phyloP scores from a whole-genome alignment of 805 yeast genomes.

The Saturnispora dispora region DNA sequence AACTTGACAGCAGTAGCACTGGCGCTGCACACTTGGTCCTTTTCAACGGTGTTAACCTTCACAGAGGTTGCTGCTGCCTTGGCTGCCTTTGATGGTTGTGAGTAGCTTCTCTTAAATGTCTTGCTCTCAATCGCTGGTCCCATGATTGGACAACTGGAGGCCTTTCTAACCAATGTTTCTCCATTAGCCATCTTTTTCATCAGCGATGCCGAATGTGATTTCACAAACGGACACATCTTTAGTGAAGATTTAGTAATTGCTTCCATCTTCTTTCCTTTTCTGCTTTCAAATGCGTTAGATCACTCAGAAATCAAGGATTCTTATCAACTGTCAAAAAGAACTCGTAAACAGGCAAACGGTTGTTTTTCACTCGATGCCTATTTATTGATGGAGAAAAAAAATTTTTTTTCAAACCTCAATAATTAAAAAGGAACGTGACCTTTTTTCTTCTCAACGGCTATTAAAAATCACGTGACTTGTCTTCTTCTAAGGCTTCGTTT shows the following conservation, averaged over 20 bases:
- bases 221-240: conserved; percentile 76
- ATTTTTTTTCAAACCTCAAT: background rate
- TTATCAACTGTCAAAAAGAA: background rate
- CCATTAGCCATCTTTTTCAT: conserved; percentile 46
- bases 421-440: background rate
- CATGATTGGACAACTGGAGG: conserved; percentile 84
- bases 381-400: background rate
- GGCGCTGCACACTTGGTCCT: conserved; percentile 26
- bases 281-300: background rate
- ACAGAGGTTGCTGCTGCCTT: conserved; percentile 32
- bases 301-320: background rate
- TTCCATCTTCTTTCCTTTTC: conserved; percentile 48
- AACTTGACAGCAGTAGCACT: conserved; percentile 19
- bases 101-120: conserved; percentile 31
- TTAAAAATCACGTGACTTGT: background rate
- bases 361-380: background rate
- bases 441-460: background rate
- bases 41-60: conserved; percentile 22
- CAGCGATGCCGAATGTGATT: conserved; percentile 45
- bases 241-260: conserved; percentile 66
- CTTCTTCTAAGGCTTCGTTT: too few relatives aligned
- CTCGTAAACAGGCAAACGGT: background rate
- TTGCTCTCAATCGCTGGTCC: conserved; percentile 54
- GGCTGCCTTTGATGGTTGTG: conserved; percentile 37
- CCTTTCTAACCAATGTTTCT: conserved; percentile 40